A percentile compares a stretch with the other conserved stretches of the same genome.
Conservation (phyloP, 1,139 yeast species). For the Blastobotrys persicus region DNA sequence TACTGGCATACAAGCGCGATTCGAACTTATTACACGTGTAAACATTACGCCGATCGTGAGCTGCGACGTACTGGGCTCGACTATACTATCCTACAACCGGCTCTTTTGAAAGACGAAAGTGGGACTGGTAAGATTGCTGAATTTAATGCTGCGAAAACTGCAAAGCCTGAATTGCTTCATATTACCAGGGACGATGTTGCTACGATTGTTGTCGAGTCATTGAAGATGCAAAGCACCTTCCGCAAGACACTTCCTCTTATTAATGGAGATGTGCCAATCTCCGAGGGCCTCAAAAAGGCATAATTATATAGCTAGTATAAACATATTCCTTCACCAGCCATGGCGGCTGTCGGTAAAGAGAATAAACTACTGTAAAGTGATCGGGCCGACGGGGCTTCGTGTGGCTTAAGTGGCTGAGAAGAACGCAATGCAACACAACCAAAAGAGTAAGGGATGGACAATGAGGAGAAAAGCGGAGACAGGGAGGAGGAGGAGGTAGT, state of each 20-base stretch:
- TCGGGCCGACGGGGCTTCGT: too few species aligned
- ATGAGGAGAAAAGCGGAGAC: too few species aligned
- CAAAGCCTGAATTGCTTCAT: conserved; percentile 1
- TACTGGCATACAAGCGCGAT: conserved; percentile 39
- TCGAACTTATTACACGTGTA: conserved; percentile 49
- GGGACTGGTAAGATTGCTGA: conserved; percentile 39
- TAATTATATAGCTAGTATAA: background rate
- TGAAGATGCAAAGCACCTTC: conserved; percentile 17
- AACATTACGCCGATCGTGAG: conserved; percentile 55
- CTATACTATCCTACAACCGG: conserved; percentile 55
- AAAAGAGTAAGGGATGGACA: too few species aligned
- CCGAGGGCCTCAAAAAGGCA: conserved; percentile 8
- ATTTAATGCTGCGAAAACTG: conserved; percentile 13
- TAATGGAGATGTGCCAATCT: conserved; percentile 19
- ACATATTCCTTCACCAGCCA: too few species aligned
- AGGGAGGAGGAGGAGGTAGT: too few species aligned
- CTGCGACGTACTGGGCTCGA: conserved; percentile 44
- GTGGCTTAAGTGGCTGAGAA: too few species aligned
- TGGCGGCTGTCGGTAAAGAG: too few species aligned
- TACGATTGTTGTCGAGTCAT: conserved; percentile 15
- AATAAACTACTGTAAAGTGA: too few species aligned
- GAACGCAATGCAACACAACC: too few species aligned
- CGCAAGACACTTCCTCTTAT: conserved; percentile 22
- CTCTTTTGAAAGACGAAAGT: conserved; percentile 41
- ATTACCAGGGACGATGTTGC: conserved; percentile 25